phyloP scores from a whole-genome alignment of 805 yeast species.

The Allodekkera sacchari region DNA sequence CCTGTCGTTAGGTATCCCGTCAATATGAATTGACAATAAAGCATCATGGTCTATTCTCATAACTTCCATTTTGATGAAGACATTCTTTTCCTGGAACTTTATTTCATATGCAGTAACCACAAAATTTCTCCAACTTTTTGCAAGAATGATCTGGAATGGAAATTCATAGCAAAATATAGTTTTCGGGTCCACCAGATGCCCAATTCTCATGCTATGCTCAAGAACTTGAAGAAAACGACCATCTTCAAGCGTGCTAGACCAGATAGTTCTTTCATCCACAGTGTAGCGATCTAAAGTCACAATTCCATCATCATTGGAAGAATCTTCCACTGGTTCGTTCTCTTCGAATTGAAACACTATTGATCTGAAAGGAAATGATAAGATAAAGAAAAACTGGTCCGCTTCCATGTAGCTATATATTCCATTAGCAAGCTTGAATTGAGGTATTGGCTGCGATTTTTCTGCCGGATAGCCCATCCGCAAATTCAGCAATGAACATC shows the following conservation, averaged over 20 bases:
- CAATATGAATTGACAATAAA: slow-evolving; percentile 3
- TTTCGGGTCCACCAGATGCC: slow-evolving; percentile 7
- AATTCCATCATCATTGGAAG: slow-evolving; percentile 1
- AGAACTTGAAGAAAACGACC: slow-evolving; percentile 13
- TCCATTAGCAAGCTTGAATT: slow-evolving; percentile 9
- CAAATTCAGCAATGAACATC: slow-evolving; percentile 18
- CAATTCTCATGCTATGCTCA: slow-evolving; percentile 16
- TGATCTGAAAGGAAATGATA: slow-evolving; percentile 10
- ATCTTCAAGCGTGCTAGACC: slow-evolving; percentile 6
- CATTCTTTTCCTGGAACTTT: background rate
- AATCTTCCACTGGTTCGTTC: background rate
- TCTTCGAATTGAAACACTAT: slow-evolving; percentile 7
- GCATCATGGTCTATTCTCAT: slow-evolving; percentile 4
- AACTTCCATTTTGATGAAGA: slow-evolving; percentile 9
- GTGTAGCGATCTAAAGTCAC: slow-evolving; percentile 7
- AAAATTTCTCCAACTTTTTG: slow-evolving; percentile 5
- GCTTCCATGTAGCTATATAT: slow-evolving; percentile 9
- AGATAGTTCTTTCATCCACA: slow-evolving; percentile 9
- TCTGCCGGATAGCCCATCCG: slow-evolving; percentile 17
- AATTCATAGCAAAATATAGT: slow-evolving; percentile 4
- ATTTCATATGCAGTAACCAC: slow-evolving; percentile 14
- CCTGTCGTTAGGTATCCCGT: slow-evolving; percentile 5
- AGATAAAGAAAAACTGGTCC: slow-evolving; percentile 7
- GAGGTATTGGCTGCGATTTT: slow-evolving; percentile 9
- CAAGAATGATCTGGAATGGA: slow-evolving; percentile 12